Base-by-base conservation (phyloP, 2,329 filamentous ascomycete species). In the Alternaria tenuissima region DNA sequence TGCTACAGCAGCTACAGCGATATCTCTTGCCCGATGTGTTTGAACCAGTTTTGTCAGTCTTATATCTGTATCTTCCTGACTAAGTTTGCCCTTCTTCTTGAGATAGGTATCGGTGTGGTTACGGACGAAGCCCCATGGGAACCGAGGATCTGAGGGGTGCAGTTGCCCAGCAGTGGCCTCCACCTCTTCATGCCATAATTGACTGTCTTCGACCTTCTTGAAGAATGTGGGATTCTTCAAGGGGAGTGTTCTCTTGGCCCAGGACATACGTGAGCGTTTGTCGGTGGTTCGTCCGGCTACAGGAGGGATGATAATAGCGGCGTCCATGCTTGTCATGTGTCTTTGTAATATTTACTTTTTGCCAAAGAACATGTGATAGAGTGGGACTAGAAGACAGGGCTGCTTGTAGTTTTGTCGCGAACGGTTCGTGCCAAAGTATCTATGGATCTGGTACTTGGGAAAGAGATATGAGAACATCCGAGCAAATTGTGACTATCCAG, bases 71-170 rank as follows among this genome's bases (percentile, higher is more conserved):
- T 76, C 71, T 20, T 52, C 49, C 48, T 71, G 69, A 6, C 46
- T 68, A 14, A 71, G 58, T 24, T 73, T 77, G 28, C 70, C 70
- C 51, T 77, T 76, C 48, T 69, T 76, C 55, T 69, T 72, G 16
- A 77, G 60, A 47, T 76, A 78, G 2, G 32, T 28, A 24, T 76
- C 71, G 18, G 72, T 76, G 55, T 73, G 65, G 9, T 65, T 64
- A 9, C 54, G 64, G 7, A 77, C 32, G 4, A 62, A 52, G 8
- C 24, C 30, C 44, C 63, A 73, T 1, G 74, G 73, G 28, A 77
- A 76, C 18, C 62, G 64, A 26, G 55, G 20, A 36, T 75, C 69
- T 1, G 70, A 64, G 9, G 74, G 74, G n/a, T 64, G 67, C 8
- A 72, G 57, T 8, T 61, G 51, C 14, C 63, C 66, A 7, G 70